A percentile compares a stretch with the other conserved stretches of the same genome.
Conservation (phyloP, 495 filamentous ascomycete genomes). For the Lasiosphaeria miniovina region DNA sequence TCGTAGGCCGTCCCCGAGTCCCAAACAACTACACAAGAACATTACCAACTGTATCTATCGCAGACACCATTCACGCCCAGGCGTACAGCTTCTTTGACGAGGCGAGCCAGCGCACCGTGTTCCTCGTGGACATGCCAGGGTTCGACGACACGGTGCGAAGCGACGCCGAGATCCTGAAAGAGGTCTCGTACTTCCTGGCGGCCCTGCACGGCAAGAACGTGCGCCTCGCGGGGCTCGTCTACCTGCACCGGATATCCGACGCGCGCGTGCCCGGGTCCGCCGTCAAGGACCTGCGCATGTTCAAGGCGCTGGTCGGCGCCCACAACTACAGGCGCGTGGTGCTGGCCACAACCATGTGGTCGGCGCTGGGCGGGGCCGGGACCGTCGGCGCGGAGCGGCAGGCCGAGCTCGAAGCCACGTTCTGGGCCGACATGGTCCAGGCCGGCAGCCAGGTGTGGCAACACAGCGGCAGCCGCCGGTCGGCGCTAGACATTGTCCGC, state of each 20-base stretch:
- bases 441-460: not conserved
- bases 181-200: slow-evolving; percentile 27
- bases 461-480: not conserved
- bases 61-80: slow-evolving; percentile 3
- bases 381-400: not conserved
- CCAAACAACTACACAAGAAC: too few relatives aligned
- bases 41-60: not conserved
- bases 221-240: slow-evolving; percentile 1
- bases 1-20: slow-evolving; percentile 15
- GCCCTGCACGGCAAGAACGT: not conserved
- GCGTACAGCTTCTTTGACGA: slow-evolving; percentile 8
- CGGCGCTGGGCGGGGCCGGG: not conserved
- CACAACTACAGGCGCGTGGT: slow-evolving; percentile 3
- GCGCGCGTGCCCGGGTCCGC: slow-evolving; percentile 4
- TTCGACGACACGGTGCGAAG: slow-evolving; percentile 30
- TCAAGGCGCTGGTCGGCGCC: not conserved
- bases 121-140: slow-evolving; percentile 43
- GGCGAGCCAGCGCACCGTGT: slow-evolving; percentile 8
- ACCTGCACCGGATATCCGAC: slow-evolving; percentile 9
- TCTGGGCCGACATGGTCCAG: slow-evolving; percentile 3
- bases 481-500: slow-evolving; percentile 1
- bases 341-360: slow-evolving; percentile 9
- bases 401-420: slow-evolving; percentile 1
- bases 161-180: slow-evolving; percentile 39
- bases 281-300: slow-evolving; percentile 5